Base-by-base conservation (phyloP, 805 yeast species). In the Wickerhamiella domercqiae region DNA sequence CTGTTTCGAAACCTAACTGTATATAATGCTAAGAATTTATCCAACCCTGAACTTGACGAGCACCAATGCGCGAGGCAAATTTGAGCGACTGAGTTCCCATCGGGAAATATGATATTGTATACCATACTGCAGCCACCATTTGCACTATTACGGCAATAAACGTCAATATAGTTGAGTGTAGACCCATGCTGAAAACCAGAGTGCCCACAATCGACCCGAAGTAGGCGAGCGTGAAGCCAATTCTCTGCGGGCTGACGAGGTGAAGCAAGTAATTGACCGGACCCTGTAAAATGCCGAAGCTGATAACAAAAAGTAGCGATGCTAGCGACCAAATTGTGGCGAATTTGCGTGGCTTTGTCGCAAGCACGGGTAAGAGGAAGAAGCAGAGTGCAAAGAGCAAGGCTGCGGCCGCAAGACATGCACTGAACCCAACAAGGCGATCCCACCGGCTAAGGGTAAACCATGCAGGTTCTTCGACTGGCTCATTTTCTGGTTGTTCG, bases 211-310 rank as follows among this genome's bases (percentile, higher is more conserved):
- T 82, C 32, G 87, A 72, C n/a, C 76, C 71, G 48, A 87, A 79
- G 57, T 83, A 87, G 29, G 83, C 73, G 7, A 68, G 46, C 0
- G 94, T 75, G 56, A 90, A 87, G 32, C 86, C 75, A 32, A 87
- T 62, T 47, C 98, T 68, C 36, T 74, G 78, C 26, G 70, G 67
- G 3, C 94, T 76, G 4, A 78, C 56, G 44, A 90, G 65, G 54
- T 87, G 97, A 34, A 64, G 62, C 30, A 73, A 44, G 54, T 83
- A 90, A 25, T 76, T 75, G n/a, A 73, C 66, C 0, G 96, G 96
- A 0, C 98, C 98, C 62, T 84, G 95, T 17, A 87, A 61, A 15
- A 83, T 72, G 1, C 94, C 96, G 60, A 90, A 90, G 25, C 94
- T 81, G 4, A 81, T 54, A 15, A 90, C 81, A 58, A 90, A 87